A percentile compares a stretch with the other conserved stretches of the same genome.
Conservation (phyloP, 2,329 filamentous ascomycete genomes). For the Sporothrix brasiliensis region DNA sequence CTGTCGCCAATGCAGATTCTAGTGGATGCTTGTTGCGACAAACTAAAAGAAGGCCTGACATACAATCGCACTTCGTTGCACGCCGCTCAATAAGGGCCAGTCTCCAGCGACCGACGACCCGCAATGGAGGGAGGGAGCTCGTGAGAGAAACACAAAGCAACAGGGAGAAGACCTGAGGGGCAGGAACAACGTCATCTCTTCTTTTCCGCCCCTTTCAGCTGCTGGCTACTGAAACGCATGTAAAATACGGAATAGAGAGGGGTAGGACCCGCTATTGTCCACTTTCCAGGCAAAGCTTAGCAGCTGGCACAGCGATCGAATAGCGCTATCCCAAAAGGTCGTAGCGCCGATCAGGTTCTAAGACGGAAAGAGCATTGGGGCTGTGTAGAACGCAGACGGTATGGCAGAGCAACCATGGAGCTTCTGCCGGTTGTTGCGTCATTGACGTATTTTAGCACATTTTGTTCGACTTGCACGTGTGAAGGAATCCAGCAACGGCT, state of each 20-base stretch:
- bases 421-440: background rate
- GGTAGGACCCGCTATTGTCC: background rate
- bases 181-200: conserved; percentile 24
- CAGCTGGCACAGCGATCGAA: conserved; percentile 5
- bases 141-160: conserved; percentile 1
- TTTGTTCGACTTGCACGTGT: conserved; percentile 5
- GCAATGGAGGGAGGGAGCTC: conserved; percentile 5
- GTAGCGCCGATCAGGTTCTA: conserved; percentile 24
- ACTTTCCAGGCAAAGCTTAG: background rate
- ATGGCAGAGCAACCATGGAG: too few species aligned
- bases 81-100: background rate
- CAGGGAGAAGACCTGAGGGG: background rate
- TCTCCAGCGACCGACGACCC: background rate
- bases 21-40: conserved; percentile 6
- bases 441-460: conserved; percentile 21
- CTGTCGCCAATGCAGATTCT: background rate
- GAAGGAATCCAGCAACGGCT: background rate
- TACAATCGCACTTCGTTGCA: conserved; percentile 5
- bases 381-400: conserved; percentile 12
- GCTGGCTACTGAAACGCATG: background rate
- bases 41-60: conserved; percentile 15
- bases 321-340: background rate
- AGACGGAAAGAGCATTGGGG: background rate
- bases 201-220: conserved; percentile 22
- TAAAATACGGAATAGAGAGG: background rate